Evolutionary conservation across 768 basidiomycete species (phyloP), one percentile per base, ranked within the genome.

Genomic region (Kwoniella heveanensis): DNA sequence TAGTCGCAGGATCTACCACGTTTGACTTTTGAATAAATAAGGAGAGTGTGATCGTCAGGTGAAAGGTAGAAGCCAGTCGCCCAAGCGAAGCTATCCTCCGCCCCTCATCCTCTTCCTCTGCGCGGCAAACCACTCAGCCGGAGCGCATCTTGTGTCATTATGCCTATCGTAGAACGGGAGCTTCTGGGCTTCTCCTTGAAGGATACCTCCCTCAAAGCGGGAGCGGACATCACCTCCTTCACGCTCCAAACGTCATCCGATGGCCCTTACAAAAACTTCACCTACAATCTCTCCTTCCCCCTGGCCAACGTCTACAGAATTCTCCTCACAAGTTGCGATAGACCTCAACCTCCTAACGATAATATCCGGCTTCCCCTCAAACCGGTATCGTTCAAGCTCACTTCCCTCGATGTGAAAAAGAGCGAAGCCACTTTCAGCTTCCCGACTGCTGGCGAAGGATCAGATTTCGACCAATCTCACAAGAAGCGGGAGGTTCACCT

Each of bases 331-430:
- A 67, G 71, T 21, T 69, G 71, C 2, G 69, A 73, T 51, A 61
- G 73, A 46, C 73, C 71, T 24, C 62, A 54, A 30, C 77, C 77
- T 1, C 74, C 75, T 24, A 75, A 78, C 36, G 66, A 72, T 49
- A 78, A 78, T 53, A 46, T 76, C 46, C 53, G 71, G 49, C 60
- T 69, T 15, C 51, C 49, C 17, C 51, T 58, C 5, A 27, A 36
- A 2, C 57, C 62, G 1, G 17, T 59, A 15, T 8, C 24, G 15
- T 71, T 74, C 61, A 67, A 50, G 36, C 27, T 71, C 36, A 50
- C 54, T 21, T 55, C 65, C 24, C 48, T 74, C 19, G 70, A 73
- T 37, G 47, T 22, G 32, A 58, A 65, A 25, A 56, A 50, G 17
- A 67, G 57, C 36, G 59, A 21, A 22, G 72, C 72, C 10, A 63